Evolutionary conservation across 495 filamentous ascomycete species (phyloP).

Genomic region (Bacidia rubella): DNA sequence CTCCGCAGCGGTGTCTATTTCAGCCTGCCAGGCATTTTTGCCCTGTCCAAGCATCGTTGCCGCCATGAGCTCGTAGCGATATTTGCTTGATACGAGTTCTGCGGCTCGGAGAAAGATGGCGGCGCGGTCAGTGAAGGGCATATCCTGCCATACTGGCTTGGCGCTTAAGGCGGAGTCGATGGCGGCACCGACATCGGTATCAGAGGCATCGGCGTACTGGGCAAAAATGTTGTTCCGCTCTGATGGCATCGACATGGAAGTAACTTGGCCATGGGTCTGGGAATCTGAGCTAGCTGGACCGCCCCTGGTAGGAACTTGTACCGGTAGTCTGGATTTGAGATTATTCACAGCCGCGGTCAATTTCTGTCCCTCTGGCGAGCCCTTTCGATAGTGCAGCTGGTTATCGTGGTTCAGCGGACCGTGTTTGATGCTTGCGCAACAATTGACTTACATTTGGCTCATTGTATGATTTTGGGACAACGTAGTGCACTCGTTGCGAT

Average conservation of each 20-base stretch:
- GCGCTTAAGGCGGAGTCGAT: slow-evolving; percentile 72
- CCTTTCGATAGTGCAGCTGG: no score
- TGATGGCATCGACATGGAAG: slow-evolving; percentile 62
- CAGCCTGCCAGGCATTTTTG: slow-evolving; percentile 94
- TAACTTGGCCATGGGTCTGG: no score
- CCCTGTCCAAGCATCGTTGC: slow-evolving; percentile 92
- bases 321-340: no score
- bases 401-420: no score
- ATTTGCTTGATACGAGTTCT: slow-evolving; percentile 79
- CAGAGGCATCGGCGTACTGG: slow-evolving; percentile 57
- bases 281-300: no score
- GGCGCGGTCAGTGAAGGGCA: slow-evolving; percentile 78
- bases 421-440: no score
- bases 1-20: slow-evolving; percentile 91
- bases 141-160: slow-evolving; percentile 66
- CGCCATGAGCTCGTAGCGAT: slow-evolving; percentile 86
- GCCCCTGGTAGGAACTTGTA: no score
- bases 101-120: slow-evolving; percentile 90
- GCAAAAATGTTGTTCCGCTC: slow-evolving; percentile 56
- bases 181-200: slow-evolving; percentile 54
- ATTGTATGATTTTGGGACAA: no score
- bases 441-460: no score
- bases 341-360: no score
- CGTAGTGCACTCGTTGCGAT: no score
- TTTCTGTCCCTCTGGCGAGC: no score